These are phyloP conservation scores for Mycena epipterygia DNA, from an alignment of 768 basidiomycete genomes.

Conservation along the genomic window DNA sequence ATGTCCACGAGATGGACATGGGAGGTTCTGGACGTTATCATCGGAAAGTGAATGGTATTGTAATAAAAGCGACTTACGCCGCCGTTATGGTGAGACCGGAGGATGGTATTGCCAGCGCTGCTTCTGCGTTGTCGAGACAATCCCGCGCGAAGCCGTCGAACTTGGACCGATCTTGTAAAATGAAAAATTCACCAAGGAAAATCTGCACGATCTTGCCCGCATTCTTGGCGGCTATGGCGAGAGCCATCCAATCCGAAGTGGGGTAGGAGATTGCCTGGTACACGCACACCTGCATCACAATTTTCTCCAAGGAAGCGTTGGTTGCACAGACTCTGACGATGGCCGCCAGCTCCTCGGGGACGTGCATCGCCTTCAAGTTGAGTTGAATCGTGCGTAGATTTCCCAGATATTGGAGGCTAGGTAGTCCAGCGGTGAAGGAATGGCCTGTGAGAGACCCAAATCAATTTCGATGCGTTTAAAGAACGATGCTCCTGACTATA, in stretches of 20 bases:
- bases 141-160: too few relatives aligned
- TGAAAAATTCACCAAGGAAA: neutral
- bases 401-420: neutral
- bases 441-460: neutral
- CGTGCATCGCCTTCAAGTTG: too few relatives aligned
- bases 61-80: neutral
- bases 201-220: neutral
- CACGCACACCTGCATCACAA: neutral
- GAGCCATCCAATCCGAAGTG: neutral
- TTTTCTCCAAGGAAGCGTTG: neutral
- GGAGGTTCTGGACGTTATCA: neutral
- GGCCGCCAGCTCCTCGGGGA: neutral
- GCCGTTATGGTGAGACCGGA: neutral
- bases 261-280: neutral
- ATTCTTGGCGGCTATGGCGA: neutral
- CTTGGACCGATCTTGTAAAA: too few relatives aligned
- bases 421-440: too few relatives aligned
- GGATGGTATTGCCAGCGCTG: neutral
- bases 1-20: neutral
- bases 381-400: neutral
- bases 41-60: neutral
- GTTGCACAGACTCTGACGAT: neutral
- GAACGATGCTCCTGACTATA: too few relatives aligned
- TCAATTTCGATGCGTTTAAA: too few relatives aligned
- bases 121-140: neutral